Conservation (phyloP, 805 yeast genomes). For the Kurtzmaniella fragi region DNA sequence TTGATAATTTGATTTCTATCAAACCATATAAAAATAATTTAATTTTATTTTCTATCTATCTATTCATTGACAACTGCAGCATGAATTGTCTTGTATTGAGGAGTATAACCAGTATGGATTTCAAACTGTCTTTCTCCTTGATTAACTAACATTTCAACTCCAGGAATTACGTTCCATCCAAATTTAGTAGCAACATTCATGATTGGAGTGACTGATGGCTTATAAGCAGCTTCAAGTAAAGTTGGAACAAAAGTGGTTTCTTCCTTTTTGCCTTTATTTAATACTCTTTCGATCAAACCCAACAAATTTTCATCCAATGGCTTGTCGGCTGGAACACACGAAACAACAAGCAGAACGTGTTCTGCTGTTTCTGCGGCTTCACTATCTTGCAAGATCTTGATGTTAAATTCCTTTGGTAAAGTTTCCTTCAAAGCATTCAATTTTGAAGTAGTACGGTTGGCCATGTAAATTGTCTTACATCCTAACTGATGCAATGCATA, state of each 20-base stretch:
- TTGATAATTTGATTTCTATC: no score
- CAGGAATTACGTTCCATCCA: slow-evolving; percentile 82
- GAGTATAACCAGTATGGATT: slow-evolving; percentile 63
- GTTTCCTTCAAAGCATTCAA: slow-evolving; percentile 51
- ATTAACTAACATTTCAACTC: slow-evolving; percentile 85
- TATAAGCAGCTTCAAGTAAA: slow-evolving; percentile 90
- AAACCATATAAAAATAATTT: background rate
- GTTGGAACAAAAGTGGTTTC: slow-evolving; percentile 39
- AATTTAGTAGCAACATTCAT: slow-evolving; percentile 68
- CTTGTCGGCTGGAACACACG: slow-evolving; percentile 80
- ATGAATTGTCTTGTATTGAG: slow-evolving; percentile 60
- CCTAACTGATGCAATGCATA: slow-evolving; percentile 81
- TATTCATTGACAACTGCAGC: slow-evolving; percentile 47
- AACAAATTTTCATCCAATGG: slow-evolving; percentile 55
- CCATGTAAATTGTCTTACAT: slow-evolving; percentile 66
- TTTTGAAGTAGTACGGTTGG: slow-evolving; percentile 75
- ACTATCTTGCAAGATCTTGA: slow-evolving; percentile 49
- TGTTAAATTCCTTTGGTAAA: slow-evolving; percentile 58
- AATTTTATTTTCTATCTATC: background rate
- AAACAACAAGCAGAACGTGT: slow-evolving; percentile 57
- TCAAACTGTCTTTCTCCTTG: slow-evolving; percentile 90
- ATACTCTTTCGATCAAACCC: slow-evolving; percentile 41
- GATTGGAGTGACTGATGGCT: slow-evolving; percentile 80
- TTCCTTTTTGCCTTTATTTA: slow-evolving; percentile 33
- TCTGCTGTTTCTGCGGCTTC: slow-evolving; percentile 43